Base-by-base conservation (phyloP, 352 stramenopile genomes). In the Globisporangium spiculum region DNA sequence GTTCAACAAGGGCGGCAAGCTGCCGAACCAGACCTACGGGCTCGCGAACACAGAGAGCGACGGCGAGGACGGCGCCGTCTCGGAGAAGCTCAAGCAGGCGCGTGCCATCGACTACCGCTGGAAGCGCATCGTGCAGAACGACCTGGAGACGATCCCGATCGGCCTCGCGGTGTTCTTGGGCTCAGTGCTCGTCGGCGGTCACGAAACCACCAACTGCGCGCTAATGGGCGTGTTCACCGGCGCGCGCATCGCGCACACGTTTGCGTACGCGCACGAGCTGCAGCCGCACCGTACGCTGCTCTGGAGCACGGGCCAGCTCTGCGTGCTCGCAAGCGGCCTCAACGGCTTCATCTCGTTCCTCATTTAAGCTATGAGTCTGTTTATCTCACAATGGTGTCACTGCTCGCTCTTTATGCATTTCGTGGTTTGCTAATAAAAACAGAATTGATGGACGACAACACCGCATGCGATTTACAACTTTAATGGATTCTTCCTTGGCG, bases 91-190 rank as follows among this genome's bases (percentile, higher is more conserved):
- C n/a, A 8, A 61, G 44, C 66, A 72, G 57, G 75, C 72, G 27
- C 65, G 65, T 24, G 71, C 66, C n/a, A 57, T 59, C 12, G 75
- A 84, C 66, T 69, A 75, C 56, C 74, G 78, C 57, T 85, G 75
- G 78, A 70, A 73, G 30, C 67, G 76, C 32, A 81, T 85, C 62
- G 74, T 85, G 36, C 66, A 70, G 34, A 86, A 86, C 70, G 76
- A 86, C 68, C 70, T 83, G 38, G 78, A 86, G 59, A 75, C 71
- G 32, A 81, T 86, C 44, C 78, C 78, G 9, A 59, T 86, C 38
- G 75, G 69, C 1, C 63, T 89, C 41, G 66, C 71, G 5, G 72
- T 85, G 34, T 69, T 85, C 34, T 61, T 85, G 16, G 79, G 77
- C 26, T 81, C 77, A 16, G 75, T 83, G 30, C 57, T 85, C 32